Evolutionary conservation across 495 filamentous ascomycete genomes (phyloP).

Genomic region (Cercophora newfieldiana): DNA sequence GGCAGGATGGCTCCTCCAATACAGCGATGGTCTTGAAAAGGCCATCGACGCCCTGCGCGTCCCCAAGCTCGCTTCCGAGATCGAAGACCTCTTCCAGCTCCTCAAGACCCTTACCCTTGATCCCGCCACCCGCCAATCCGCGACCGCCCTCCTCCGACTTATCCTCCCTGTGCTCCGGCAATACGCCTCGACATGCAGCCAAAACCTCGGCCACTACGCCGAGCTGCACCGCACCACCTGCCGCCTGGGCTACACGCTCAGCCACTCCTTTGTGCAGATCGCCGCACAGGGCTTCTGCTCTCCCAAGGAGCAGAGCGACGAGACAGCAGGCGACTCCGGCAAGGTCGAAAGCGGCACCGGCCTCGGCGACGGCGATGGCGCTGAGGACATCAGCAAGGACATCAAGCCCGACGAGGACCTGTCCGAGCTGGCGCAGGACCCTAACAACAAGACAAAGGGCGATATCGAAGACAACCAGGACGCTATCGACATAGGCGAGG

Average conservation of each 20-base stretch:
- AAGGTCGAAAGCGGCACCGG: constrained; percentile 91
- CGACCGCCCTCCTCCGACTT: constrained; percentile 62
- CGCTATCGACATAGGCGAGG: constrained; percentile 92
- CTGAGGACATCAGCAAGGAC: constrained; percentile 96
- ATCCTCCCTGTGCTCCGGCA: constrained; percentile 73
- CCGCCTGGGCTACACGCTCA: constrained; percentile 70
- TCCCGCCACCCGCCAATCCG: constrained; percentile 45
- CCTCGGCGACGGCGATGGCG: constrained; percentile 92
- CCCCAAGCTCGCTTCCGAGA: constrained; percentile 47
- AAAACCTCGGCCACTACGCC: constrained; percentile 52
- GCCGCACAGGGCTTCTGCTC: constrained; percentile 86
- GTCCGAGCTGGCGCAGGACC: constrained; percentile 83
- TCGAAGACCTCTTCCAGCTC: constrained; percentile 48
- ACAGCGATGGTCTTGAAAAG: constrained; percentile 57
- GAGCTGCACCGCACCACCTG: constrained; percentile 66
- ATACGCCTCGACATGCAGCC: constrained; percentile 62
- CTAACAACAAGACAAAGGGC: constrained; percentile 64
- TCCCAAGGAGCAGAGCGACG: constrained; percentile 72
- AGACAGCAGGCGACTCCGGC: constrained; percentile 64
- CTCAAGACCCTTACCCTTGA: constrained; percentile 51
- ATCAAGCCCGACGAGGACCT: constrained; percentile 91
- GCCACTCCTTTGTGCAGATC: constrained; percentile 72
- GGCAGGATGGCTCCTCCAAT: constrained; percentile 60
- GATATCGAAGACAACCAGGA: constrained; percentile 79
- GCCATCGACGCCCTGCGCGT: constrained; percentile 61